Base-by-base conservation (phyloP, 2,329 filamentous ascomycete genomes). In the Epichloe baconii region DNA sequence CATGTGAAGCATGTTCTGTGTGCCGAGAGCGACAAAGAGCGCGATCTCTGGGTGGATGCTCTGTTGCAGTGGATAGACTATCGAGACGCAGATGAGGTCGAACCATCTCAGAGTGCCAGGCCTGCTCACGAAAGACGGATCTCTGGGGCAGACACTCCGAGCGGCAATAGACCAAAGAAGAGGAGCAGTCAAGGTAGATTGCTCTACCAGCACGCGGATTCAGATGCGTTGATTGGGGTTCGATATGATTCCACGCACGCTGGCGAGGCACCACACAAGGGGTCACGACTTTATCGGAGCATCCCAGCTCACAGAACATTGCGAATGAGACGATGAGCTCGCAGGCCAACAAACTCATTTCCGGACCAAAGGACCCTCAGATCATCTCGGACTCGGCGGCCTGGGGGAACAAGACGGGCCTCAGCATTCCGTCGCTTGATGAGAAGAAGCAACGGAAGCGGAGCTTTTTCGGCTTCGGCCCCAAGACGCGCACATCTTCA, bases 1-100 rank as follows among this genome's bases (percentile, higher is more conserved):
- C 78, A 91, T 49, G 88, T 96, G 23, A 87, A 91, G 57, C 93
- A 98, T 65, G 90, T 98, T 0, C 74, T 98, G 17, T 98, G 93
- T 65, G 91, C 93, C 0, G 93, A 98, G 67, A 97, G 86, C 61
- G 93, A 98, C 60, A 77, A 76, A 53, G 93, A 98, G 70, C 82
- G 93, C 53, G 93, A 98, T 67, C 77, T 84, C 44, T 98, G 93
- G 93, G 91, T 98, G 1, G 86, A 94, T 52, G 85, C 87, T 21
- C 73, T 98, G 41, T 72, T 97, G 53, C 85, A 88, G 58, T 95
- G 94, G 74, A 90, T 95, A 41, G 88, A 96, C 60, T 83, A 79
- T 61, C 76, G 75, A 48, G 82, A 86, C 41, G 71, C 76, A 2
- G 74, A 78, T 15, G 76, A 85, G 38, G 38, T 62, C 21, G 70